phyloP scores from a whole-genome alignment of 75 land plant genomes.

The Cryptomeria japonica region DNA sequence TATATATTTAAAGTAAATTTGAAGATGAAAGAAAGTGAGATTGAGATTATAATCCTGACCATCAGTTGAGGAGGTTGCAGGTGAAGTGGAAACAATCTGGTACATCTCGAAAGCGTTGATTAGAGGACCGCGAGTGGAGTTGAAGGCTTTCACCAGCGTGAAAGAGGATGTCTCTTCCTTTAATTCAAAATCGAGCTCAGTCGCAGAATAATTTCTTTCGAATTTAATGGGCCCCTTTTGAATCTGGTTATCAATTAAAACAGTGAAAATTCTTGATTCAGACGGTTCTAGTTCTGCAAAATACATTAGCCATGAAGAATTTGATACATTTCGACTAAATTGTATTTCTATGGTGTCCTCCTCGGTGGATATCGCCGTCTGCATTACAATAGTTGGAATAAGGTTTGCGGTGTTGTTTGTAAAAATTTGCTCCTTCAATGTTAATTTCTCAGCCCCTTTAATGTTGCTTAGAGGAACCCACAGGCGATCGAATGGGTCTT shows the following conservation, averaged over 20 bases:
- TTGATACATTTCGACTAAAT: not conserved
- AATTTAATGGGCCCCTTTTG: not conserved
- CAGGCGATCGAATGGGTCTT: not conserved
- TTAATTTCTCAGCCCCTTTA: not conserved
- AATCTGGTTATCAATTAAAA: not conserved
- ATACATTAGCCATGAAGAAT: not conserved
- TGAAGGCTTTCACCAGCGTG: not conserved
- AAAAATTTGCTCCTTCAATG: not conserved
- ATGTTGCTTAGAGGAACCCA: not conserved
- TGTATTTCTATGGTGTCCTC: not conserved
- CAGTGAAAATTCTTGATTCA: not conserved
- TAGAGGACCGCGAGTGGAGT: not conserved
- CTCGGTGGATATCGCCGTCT: not conserved
- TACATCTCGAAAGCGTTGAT: not conserved
- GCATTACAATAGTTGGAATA: not conserved
- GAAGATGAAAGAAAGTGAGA: too few relatives aligned
- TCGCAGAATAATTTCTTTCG: not conserved
- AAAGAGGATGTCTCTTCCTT: not conserved
- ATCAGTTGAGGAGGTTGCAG: not conserved
- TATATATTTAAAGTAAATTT: too few relatives aligned
- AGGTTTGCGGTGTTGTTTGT: not conserved
- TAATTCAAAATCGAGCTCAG: not conserved
- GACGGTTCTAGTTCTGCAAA: not conserved
- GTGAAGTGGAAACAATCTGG: not conserved
- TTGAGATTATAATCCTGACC: not conserved